phyloP scores from a whole-genome alignment of 148 eudicot species.

The Rhododendron kiyosumense region DNA sequence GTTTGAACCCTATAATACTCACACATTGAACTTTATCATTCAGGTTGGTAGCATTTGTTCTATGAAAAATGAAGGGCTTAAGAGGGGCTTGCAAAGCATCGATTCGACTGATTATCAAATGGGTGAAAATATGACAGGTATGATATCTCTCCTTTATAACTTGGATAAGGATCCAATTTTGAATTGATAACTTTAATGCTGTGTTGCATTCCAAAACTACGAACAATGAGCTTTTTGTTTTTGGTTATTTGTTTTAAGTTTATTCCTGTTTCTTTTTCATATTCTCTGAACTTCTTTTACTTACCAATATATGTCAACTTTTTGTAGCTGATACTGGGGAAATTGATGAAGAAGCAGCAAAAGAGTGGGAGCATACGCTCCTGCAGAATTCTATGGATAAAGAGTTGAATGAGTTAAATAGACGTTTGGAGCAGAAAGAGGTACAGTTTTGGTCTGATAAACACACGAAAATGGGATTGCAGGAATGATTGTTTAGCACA shows the following conservation, averaged over 20 bases:
- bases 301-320: constrained; percentile 4
- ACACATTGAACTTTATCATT: background rate
- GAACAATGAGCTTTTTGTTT: background rate
- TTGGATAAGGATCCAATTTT: background rate
- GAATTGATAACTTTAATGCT: background rate
- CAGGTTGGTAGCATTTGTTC: constrained; percentile 51
- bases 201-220: background rate
- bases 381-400: constrained; percentile 91
- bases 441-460: constrained; percentile 23
- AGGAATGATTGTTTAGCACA: background rate
- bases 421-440: constrained; percentile 93
- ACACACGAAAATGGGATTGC: background rate
- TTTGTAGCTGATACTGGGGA: constrained; percentile 71
- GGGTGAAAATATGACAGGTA: constrained; percentile 71
- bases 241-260: background rate
- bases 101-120: constrained; percentile 82
- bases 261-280: background rate
- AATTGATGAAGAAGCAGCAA: constrained; percentile 88
- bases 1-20: background rate
- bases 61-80: constrained; percentile 68
- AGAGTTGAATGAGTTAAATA: constrained; percentile 82
- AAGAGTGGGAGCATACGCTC: constrained; percentile 97
- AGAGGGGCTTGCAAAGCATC: constrained; percentile 82
- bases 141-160: constrained; percentile 11
- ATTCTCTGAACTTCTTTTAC: background rate